These are phyloP conservation scores for Oryza meridionalis DNA, from an alignment of 176 grass and related monocot genomes.

Conservation along the genomic window DNA sequence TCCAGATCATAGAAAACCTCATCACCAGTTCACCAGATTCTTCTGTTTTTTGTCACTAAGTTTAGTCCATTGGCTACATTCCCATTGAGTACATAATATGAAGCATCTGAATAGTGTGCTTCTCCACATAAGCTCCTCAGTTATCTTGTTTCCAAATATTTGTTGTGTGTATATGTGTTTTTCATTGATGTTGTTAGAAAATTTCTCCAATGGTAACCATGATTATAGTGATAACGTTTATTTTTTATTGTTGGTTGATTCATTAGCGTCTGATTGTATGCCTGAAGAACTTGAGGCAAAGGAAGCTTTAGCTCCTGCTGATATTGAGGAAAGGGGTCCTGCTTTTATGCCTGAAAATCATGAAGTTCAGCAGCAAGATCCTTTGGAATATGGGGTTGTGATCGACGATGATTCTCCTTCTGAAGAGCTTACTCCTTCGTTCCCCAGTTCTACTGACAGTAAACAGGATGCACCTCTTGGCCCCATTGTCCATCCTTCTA, in stretches of 20 bases:
- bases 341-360: constrained; percentile 43
- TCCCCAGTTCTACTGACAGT: constrained; percentile 33
- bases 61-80: not conserved
- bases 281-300: constrained; percentile 43
- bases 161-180: not conserved
- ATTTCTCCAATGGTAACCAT: not conserved
- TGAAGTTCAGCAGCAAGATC: constrained; percentile 55
- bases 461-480: constrained; percentile 51
- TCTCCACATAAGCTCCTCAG: not conserved
- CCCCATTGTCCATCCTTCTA: constrained; percentile 13
- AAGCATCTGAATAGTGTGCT: not conserved
- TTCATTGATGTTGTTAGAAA: not conserved
- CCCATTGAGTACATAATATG: not conserved
- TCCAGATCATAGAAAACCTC: not conserved
- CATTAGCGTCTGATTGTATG: constrained; percentile 55
- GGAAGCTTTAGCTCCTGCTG: constrained; percentile 37
- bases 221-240: not conserved
- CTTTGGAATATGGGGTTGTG: constrained; percentile 38
- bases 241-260: constrained; percentile 29
- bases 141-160: constrained; percentile 8
- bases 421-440: constrained; percentile 38
- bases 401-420: constrained; percentile 37
- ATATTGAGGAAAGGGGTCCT: constrained; percentile 39
- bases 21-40: not conserved
- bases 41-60: not conserved